Evolutionary conservation across 2,329 filamentous ascomycete genomes (phyloP).

Genomic region (Fusarium euwallaceae): DNA sequence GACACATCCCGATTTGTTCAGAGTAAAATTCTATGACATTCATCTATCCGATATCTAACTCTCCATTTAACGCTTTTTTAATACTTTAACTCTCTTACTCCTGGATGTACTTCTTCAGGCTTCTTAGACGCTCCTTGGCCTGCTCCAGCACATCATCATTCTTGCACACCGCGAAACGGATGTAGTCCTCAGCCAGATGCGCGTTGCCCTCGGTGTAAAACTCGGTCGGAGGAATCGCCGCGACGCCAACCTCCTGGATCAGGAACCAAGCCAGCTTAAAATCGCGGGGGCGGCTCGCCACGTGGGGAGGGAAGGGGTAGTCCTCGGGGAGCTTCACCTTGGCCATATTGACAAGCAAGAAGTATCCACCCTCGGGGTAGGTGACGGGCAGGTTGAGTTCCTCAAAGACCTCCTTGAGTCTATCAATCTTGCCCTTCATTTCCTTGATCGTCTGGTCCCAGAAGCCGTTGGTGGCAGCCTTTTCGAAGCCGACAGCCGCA

Average conservation of each 20-base stretch:
- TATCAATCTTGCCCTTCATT: slow-evolving; percentile 90
- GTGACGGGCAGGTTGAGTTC: slow-evolving; percentile 86
- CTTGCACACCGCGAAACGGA: slow-evolving; percentile 97
- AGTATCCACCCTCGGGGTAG: slow-evolving; percentile 96
- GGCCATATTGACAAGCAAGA: slow-evolving; percentile 92
- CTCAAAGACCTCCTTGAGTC: slow-evolving; percentile 85
- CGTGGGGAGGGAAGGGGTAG: slow-evolving; percentile 91
- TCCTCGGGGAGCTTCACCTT: slow-evolving; percentile 86
- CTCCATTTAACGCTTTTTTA: slow-evolving; percentile 1
- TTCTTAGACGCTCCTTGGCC: slow-evolving; percentile 81
- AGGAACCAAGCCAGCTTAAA: slow-evolving; percentile 97
- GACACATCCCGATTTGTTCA: neutral
- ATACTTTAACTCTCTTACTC: slow-evolving; percentile 24
- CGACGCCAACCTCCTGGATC: slow-evolving; percentile 95
- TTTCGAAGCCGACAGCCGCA: slow-evolving; percentile 91
- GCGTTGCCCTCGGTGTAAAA: slow-evolving; percentile 92
- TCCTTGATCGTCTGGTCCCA: slow-evolving; percentile 87
- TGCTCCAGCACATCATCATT: slow-evolving; percentile 85
- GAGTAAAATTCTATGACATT: slow-evolving; percentile 15
- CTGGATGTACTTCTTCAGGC: slow-evolving; percentile 78
- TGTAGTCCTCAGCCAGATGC: slow-evolving; percentile 89
- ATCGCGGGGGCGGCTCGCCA: slow-evolving; percentile 87
- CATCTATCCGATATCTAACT: slow-evolving; percentile 15
- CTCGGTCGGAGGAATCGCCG: slow-evolving; percentile 95
- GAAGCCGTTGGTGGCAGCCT: slow-evolving; percentile 87